Base-by-base conservation (phyloP, 2,329 filamentous ascomycete species). In the Chrysoporthe austroafricana region DNA sequence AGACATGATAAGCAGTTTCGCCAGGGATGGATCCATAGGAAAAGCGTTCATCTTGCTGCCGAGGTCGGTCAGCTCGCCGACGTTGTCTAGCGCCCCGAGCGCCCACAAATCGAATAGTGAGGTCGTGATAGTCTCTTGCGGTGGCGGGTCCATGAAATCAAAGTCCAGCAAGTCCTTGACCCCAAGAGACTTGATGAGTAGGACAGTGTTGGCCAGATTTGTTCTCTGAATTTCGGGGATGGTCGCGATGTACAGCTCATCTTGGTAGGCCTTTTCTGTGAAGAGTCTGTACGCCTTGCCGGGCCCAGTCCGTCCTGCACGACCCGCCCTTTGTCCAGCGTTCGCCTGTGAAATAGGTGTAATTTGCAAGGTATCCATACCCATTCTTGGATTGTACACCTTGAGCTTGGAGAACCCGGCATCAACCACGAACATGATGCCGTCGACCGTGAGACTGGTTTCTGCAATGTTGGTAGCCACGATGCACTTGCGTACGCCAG, bases 391-490 rank as follows among this genome's bases (percentile, higher is more conserved):
- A 74, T 99, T 99, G 80, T 98, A 99, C 4, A 99, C 96, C 77
- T 99, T 99, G 76, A 98, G 87, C 78, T 99, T 99, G 1, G 94
- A 97, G 78, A 95, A 99, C 0, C 96, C 96, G 1, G 93, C 90
- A 77, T 99, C 96, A 4, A 99, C 96, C 32, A 99, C 96, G 74
- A 97, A 99, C 91, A 98, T 98, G 79, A 99, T 99, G 72, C 96
- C 96, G 76, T 99, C 96, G 6, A 99, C 96, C 0, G 96, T 99
- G 81, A 99, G 83, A 84, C 94, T 97, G 0, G 96, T 99, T 79
- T 99, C 96, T 1, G 96, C 96, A 78, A 99, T 99, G 75, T 99
- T 99, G 43, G 96, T 99, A 0, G 96, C 96, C 52, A 99, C 95
- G 71, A 99, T 97, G 74, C 97, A 96, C 77, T 99, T 99, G 68